Conservation (phyloP, 2,329 filamentous ascomycete species). For the Paradendryphiella salina region DNA sequence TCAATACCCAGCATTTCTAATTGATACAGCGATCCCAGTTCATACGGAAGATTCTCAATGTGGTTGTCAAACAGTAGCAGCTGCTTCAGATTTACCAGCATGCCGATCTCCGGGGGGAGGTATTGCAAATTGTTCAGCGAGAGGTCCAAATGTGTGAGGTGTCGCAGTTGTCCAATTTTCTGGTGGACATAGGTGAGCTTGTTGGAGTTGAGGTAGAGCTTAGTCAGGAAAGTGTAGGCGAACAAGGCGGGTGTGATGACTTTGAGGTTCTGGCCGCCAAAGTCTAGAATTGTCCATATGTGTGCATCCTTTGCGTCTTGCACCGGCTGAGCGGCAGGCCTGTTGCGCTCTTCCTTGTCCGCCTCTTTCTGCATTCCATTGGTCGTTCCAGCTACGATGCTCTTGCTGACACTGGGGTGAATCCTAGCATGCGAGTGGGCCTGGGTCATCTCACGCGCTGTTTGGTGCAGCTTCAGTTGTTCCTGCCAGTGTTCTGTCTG, state of each 20-base stretch:
- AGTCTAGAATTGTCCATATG: constrained; percentile 90
- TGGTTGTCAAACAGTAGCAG: constrained; percentile 89
- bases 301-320: constrained; percentile 57
- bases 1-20: constrained; percentile 89
- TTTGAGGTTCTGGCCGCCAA: constrained; percentile 92
- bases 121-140: constrained; percentile 84
- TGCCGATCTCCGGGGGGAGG: constrained; percentile 88
- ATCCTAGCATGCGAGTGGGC: constrained; percentile 74
- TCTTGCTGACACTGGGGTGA: constrained; percentile 71
- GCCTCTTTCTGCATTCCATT: constrained; percentile 55
- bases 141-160: constrained; percentile 79
- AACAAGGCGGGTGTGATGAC: constrained; percentile 80
- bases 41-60: constrained; percentile 77
- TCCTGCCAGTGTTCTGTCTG: constrained; percentile 79
- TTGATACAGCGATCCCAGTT: constrained; percentile 85
- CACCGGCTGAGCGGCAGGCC: constrained; percentile 62
- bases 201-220: constrained; percentile 93
- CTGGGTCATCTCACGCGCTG: constrained; percentile 69
- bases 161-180: constrained; percentile 78
- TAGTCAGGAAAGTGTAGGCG: constrained; percentile 82
- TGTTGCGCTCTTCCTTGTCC: constrained; percentile 63
- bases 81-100: constrained; percentile 90
- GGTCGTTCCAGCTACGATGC: constrained; percentile 59
- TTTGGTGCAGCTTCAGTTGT: constrained; percentile 79
- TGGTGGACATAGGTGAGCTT: constrained; percentile 79